Percentiles rank a stretch among this genome's conserved stretches.
Conservation (phyloP, 176 grass and related monocot genomes). For the Chrysopogon serrulatus region DNA sequence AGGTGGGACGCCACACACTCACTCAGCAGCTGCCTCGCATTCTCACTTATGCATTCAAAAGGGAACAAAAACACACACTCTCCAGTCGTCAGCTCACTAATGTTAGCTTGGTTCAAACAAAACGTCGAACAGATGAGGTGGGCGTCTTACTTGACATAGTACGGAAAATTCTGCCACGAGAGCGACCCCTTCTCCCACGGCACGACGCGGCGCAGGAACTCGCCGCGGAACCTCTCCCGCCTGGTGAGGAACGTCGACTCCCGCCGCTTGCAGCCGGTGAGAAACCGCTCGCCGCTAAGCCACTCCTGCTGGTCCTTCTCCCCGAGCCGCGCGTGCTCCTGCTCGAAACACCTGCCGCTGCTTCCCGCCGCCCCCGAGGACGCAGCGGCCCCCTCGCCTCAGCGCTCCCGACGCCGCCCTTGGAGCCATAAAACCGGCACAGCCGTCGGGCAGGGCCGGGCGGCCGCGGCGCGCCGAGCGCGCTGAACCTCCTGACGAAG, state of each 20-base stretch:
- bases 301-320: slow-evolving; percentile 90
- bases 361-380: slow-evolving; percentile 14
- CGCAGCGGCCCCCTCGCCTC: slow-evolving; percentile 41
- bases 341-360: slow-evolving; percentile 33
- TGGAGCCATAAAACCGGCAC: slow-evolving; percentile 73
- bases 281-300: slow-evolving; percentile 64
- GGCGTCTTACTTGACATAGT: slow-evolving; percentile 65
- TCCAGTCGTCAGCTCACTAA: background rate
- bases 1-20: slow-evolving; percentile 79
- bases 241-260: slow-evolving; percentile 76
- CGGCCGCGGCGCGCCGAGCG: slow-evolving; percentile 24
- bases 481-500: slow-evolving; percentile 40
- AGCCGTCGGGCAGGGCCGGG: slow-evolving; percentile 12
- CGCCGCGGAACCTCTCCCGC: slow-evolving; percentile 75
- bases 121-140: slow-evolving; percentile 30
- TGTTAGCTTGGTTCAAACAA: slow-evolving; percentile 21
- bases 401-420: slow-evolving; percentile 65
- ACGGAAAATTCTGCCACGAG: slow-evolving; percentile 86
- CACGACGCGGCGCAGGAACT: slow-evolving; percentile 74
- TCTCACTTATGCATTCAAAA: slow-evolving; percentile 46
- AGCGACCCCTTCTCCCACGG: slow-evolving; percentile 86
- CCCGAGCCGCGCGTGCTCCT: slow-evolving; percentile 83
- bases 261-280: slow-evolving; percentile 56
- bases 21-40: slow-evolving; percentile 48
- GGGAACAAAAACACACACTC: background rate